Percentiles rank a stretch among this genome's conserved stretches.
Conservation (phyloP, 2,329 filamentous ascomycete genomes). For the Phialocephala sp. region DNA sequence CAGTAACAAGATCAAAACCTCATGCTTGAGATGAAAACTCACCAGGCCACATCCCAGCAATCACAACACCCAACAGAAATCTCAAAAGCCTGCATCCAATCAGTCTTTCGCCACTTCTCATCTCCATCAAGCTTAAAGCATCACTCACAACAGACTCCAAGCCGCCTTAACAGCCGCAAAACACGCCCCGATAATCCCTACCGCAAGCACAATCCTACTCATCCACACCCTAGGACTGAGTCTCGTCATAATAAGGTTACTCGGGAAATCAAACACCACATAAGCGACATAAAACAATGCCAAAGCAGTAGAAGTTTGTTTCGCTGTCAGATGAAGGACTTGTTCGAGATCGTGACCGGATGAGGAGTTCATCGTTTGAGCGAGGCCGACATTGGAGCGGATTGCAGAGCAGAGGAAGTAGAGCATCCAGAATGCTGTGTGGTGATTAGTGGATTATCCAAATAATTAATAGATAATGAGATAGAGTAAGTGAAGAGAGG, state of each 20-base stretch:
- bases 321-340: constrained; percentile 70
- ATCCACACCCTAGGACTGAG: constrained; percentile 90
- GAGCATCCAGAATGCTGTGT: constrained; percentile 79
- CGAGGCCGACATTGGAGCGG: constrained; percentile 87
- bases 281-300: constrained; percentile 93
- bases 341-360: constrained; percentile 76
- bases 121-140: neutral
- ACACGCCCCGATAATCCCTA: constrained; percentile 82
- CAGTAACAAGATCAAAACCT: too few species aligned
- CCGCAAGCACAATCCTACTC: constrained; percentile 86
- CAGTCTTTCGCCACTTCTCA: neutral
- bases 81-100: constrained; percentile 65
- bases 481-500: neutral
- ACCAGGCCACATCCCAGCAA: constrained; percentile 87
- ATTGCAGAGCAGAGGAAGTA: constrained; percentile 95
- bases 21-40: too few species aligned
- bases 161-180: constrained; percentile 81
- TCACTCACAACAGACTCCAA: constrained; percentile 69
- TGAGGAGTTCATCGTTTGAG: constrained; percentile 88
- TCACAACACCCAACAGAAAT: constrained; percentile 83
- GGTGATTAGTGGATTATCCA: constrained; percentile 16
- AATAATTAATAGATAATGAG: neutral
- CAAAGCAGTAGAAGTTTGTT: constrained; percentile 82
- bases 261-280: constrained; percentile 86
- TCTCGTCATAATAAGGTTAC: constrained; percentile 86